Evolutionary conservation across 345 rosid genomes (phyloP), one percentile per base, ranked within the genome.

Genomic region (Kandelia obovata): DNA sequence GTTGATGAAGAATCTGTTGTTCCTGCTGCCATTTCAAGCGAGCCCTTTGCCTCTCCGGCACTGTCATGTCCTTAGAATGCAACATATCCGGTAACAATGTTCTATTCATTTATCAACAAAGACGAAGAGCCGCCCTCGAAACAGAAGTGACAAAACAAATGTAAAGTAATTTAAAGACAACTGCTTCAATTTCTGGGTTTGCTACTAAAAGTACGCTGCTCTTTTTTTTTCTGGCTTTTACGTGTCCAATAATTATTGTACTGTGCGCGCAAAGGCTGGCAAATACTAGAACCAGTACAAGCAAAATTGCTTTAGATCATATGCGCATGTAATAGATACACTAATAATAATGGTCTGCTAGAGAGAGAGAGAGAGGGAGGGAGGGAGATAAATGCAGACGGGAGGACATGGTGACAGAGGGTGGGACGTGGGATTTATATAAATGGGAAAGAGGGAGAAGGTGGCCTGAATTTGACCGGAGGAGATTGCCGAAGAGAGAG

Each of bases 41-140:
- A 70, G 82, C 82, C 39, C 80, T 77, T 75, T 89, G 96, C 58
- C 94, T 75, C 60, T 91, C 96, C 30, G 88, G 80, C 64, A 84
- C 89, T 1, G 90, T 85, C 85, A 80, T 70, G 78, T 84, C 88
- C 10, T 87, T 65, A 73, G 71, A 79, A 77, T 77, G 79, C 67
- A 83, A 46, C 81, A 83, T 79, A 69, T 78, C 83, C 6, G 77
- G 71, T 56, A 27, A 32, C 61, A 58, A 47, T 20, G 80, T 77
- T 65, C 77, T 74, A 34, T 81, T 72, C 83, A 84, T 81, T 64
- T 27, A 64, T 43, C 49, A 17, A 43, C 17, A 13, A 15, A 43
- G 49, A 43, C 49, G 25, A 2, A 56, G 37, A 23, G 28, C 59
- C 59, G 25, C 28, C 23, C 10, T 30, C 11, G 25, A 20, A 53